A percentile compares a stretch with the other conserved stretches of the same genome.
Conservation (phyloP, 2,329 filamentous ascomycete genomes). For the Huntiella savannae region DNA sequence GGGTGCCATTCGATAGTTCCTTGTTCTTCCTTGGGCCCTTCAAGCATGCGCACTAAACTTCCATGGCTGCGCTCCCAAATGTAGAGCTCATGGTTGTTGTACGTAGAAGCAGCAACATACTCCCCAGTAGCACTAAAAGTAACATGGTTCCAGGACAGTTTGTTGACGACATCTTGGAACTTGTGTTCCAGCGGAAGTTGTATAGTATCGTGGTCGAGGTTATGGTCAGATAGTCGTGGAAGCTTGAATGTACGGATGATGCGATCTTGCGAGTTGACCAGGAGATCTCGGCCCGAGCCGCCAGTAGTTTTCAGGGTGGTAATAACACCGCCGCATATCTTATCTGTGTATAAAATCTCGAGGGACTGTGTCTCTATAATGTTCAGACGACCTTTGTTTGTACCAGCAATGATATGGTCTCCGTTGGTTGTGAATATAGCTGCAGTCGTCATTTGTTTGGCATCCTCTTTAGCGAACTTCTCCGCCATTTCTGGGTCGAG, state of each 20-base stretch:
- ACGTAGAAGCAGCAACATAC: constrained; percentile 89
- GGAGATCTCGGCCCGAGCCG: constrained; percentile 63
- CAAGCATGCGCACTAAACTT: constrained; percentile 87
- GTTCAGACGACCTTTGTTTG: constrained; percentile 90
- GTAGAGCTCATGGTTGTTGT: constrained; percentile 97
- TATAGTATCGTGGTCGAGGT: constrained; percentile 68
- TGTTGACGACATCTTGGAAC: constrained; percentile 93
- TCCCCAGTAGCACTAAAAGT: constrained; percentile 88
- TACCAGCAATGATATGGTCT: constrained; percentile 78
- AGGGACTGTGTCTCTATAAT: constrained; percentile 71
- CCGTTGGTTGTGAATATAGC: constrained; percentile 74
- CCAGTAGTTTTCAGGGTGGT: constrained; percentile 65
- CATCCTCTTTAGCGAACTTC: constrained; percentile 78
- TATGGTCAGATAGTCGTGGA: constrained; percentile 50
- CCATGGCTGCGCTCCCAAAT: constrained; percentile 93
- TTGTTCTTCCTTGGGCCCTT: constrained; percentile 90
- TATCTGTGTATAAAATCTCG: constrained; percentile 74
- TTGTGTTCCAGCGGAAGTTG: constrained; percentile 89
- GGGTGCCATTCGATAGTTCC: constrained; percentile 97
- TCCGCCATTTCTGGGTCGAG: constrained; percentile 52
- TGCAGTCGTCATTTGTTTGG: constrained; percentile 85
- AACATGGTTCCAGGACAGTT: constrained; percentile 89
- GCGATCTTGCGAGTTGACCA: constrained; percentile 85
- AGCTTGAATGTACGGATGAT: constrained; percentile 86
- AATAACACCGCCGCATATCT: constrained; percentile 71